Evolutionary conservation across 768 basidiomycete genomes (phyloP).

Genomic region (Hericium erinaceus): DNA sequence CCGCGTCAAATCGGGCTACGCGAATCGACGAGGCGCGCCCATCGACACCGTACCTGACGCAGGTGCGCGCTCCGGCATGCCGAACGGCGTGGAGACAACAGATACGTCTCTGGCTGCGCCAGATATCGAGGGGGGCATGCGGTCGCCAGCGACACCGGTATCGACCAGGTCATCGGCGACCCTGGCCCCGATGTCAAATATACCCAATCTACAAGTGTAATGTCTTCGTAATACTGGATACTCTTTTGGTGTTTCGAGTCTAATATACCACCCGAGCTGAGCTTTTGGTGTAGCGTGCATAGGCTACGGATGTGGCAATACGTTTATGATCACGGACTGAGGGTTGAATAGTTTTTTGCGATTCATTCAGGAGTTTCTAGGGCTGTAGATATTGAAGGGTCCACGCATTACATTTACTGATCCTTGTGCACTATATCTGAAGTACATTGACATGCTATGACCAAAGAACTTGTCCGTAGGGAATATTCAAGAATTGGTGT

Average conservation of each 20-base stretch:
- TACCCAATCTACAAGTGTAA: slow-evolving; percentile 2
- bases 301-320: too few relatives aligned
- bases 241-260: background rate
- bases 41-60: slow-evolving; percentile 69
- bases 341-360: too few relatives aligned
- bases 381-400: background rate
- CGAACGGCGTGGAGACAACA: slow-evolving; percentile 57
- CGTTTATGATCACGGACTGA: too few relatives aligned
- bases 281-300: too few relatives aligned
- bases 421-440: background rate
- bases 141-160: background rate
- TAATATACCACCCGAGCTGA: too few relatives aligned
- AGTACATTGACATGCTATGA: background rate
- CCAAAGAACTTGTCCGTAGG: too few relatives aligned
- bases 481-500: too few relatives aligned
- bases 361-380: background rate
- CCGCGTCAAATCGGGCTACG: slow-evolving; percentile 70
- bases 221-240: background rate
- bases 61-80: slow-evolving; percentile 54
- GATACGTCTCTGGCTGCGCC: slow-evolving; percentile 35
- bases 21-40: slow-evolving; percentile 45
- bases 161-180: background rate
- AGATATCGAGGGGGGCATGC: slow-evolving; percentile 15
- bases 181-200: background rate
- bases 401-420: background rate